phyloP scores from a whole-genome alignment of 345 rosid species.

The Chamaenerion angustifolium region DNA sequence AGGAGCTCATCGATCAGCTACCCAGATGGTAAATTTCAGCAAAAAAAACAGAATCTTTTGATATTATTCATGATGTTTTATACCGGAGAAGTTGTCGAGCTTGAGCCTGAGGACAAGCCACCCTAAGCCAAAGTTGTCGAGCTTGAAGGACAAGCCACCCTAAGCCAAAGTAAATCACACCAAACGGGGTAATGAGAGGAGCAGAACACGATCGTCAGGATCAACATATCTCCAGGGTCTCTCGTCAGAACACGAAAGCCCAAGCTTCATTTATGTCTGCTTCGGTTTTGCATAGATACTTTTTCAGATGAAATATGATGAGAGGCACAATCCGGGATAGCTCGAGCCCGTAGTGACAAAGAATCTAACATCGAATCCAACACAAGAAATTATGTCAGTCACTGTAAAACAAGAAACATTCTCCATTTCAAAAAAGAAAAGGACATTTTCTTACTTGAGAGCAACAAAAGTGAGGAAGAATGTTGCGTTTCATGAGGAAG shows the following conservation, averaged over 20 bases:
- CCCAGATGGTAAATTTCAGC: too few species aligned
- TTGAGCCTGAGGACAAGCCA: too few species aligned
- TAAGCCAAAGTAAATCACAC: slow-evolving; percentile 51
- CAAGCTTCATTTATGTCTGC: slow-evolving; percentile 75
- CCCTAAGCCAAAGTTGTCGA: too few species aligned
- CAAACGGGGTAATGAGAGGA: slow-evolving; percentile 80
- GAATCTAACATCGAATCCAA: slow-evolving; percentile 28
- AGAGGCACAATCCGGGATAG: too few species aligned
- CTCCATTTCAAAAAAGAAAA: too few species aligned
- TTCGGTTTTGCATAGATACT: slow-evolving; percentile 81
- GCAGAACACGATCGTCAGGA: slow-evolving; percentile 57
- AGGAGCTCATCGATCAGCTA: too few species aligned
- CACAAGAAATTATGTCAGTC: too few species aligned
- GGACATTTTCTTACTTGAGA: slow-evolving; percentile 39
- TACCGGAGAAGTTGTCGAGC: too few species aligned
- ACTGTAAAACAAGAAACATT: too few species aligned
- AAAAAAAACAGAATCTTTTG: too few species aligned
- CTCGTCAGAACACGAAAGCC: slow-evolving; percentile 70
- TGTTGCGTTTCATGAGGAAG: slow-evolving; percentile 77
- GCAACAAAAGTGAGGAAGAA: slow-evolving; percentile 87
- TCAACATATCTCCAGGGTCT: slow-evolving; percentile 64
- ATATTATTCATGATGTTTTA: too few species aligned
- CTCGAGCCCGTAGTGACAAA: slow-evolving; percentile 80
- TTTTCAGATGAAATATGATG: slow-evolving; percentile 71
- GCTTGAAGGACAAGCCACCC: slow-evolving; percentile 86